A percentile compares a stretch with the other conserved stretches of the same genome.
phyloP scores from a whole-genome alignment of 305 asterid genomes.

The Salvia sclarea region DNA sequence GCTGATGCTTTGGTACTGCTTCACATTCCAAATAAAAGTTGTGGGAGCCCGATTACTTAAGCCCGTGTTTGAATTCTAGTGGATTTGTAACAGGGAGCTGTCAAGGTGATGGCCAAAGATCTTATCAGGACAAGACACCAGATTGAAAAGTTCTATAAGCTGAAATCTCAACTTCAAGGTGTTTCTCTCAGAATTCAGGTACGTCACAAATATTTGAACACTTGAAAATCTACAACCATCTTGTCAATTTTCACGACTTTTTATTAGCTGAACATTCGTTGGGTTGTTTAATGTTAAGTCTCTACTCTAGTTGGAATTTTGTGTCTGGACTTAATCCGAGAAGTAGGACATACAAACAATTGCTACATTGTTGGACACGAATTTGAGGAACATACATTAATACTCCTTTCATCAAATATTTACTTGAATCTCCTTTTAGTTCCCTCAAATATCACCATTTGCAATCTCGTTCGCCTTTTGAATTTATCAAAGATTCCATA shows the following conservation, averaged over 20 bases:
- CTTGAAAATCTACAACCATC: conserved; percentile 29
- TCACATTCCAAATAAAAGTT: conserved; percentile 4
- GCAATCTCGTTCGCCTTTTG: no score
- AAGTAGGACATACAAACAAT: background rate
- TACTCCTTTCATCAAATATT: no score
- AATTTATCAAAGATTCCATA: no score
- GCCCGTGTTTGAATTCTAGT: conserved; percentile 35
- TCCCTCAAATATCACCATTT: background rate
- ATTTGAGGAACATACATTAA: no score
- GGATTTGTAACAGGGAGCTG: conserved; percentile 62
- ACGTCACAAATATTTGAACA: conserved; percentile 8
- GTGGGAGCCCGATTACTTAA: conserved; percentile 24
- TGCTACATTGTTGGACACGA: no score
- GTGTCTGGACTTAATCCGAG: conserved; percentile 15
- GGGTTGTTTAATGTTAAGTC: background rate
- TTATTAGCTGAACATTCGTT: background rate
- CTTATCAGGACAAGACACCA: conserved; percentile 72
- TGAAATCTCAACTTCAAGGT: conserved; percentile 98
- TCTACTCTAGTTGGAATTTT: background rate
- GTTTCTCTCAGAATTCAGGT: conserved; percentile 99
- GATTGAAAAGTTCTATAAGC: conserved; percentile 91
- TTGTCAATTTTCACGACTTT: conserved; percentile 39
- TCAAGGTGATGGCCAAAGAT: conserved; percentile 75
- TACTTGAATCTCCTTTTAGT: no score
- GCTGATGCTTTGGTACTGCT: conserved; percentile 17